These are phyloP conservation scores for Sambucus nigra DNA, from an alignment of 129 eudicot genomes.

Conservation along the genomic window DNA sequence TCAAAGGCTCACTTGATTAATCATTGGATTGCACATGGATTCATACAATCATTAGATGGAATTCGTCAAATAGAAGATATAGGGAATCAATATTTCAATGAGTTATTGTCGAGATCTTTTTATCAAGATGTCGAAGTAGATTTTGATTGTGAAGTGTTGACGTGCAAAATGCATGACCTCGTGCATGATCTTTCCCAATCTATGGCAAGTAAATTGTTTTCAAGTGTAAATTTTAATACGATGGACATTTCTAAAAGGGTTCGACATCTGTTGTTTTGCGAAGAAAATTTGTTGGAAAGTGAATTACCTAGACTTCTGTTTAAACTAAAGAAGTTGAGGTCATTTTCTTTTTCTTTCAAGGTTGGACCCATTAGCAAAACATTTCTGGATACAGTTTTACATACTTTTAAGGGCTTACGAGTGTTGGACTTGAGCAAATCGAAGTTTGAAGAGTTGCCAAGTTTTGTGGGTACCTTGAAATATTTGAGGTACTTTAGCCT, in stretches of 20 bases:
- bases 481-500: slow-evolving; percentile 24
- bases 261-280: slow-evolving; percentile 19
- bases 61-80: slow-evolving; percentile 11
- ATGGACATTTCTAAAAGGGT: slow-evolving; percentile 7
- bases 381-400: slow-evolving; percentile 9
- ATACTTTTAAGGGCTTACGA: slow-evolving; percentile 20
- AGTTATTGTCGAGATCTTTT: slow-evolving; percentile 24
- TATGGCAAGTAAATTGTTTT: slow-evolving; percentile 16
- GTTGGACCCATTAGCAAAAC: slow-evolving; percentile 2
- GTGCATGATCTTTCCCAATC: slow-evolving; percentile 28
- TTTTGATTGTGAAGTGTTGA: slow-evolving; percentile 5
- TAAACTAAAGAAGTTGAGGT: slow-evolving; percentile 12
- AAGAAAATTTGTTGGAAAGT: slow-evolving; percentile 1
- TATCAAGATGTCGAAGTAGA: slow-evolving; percentile 9
- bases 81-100: slow-evolving; percentile 24
- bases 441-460: slow-evolving; percentile 22
- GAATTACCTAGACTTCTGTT: slow-evolving; percentile 7
- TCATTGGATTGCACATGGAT: slow-evolving; percentile 30
- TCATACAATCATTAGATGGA: slow-evolving; percentile 12
- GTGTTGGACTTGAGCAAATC: slow-evolving; percentile 19
- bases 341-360: slow-evolving; percentile 15
- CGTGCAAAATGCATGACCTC: slow-evolving; percentile 31
- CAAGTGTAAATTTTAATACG: slow-evolving; percentile 1
- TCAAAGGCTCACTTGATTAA: slow-evolving; percentile 10
- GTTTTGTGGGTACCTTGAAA: slow-evolving; percentile 18